Evolutionary conservation across 352 stramenopile genomes (phyloP), one percentile per base, ranked within the genome.

Genomic region (Phytophthora sojae): DNA sequence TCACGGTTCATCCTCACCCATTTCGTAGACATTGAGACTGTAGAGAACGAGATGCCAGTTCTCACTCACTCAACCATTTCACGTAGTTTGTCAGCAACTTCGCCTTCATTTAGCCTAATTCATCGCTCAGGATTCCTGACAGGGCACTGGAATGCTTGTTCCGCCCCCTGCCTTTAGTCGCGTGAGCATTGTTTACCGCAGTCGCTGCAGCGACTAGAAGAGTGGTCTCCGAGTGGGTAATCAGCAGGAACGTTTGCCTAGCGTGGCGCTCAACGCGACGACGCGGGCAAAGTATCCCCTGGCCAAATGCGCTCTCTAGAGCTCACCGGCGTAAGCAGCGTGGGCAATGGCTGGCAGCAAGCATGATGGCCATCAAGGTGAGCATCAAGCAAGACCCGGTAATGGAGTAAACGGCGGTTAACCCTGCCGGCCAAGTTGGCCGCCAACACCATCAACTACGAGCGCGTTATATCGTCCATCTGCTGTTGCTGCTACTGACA

Each of bases 361-460:
- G 17, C 65, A 71, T 39, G 47, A 19, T 44, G n/a, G 37, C 21
- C 39, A 61, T 61, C 50, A 62, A 57, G 6, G 52, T 15, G 52
- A n/a, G 54, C 26, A 52, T 11, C 21, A 21, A 65, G 35, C 21
- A 21, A 65, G 35, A 23, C 47, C 35, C 2, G 57, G 35, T 44
- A 55, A 71, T 63, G 66, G 64, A 55, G 64, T 67, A 73, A 72
- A 73, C 65, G 42, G 53, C 44, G 6, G 21, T 21, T 21, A 21
- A 21, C 21, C 21, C 21, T 21, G 21, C 21, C 21, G 21, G 21
- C n/a, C n/a, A n/a, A n/a, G n/a, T n/a, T n/a, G n/a, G n/a, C n/a
- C n/a, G 56, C 6, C 25, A 6, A 7, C 61, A 15, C 49, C 57
- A 53, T 66, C 65, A 72, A 62, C 51, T 21, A 21, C 17, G 23